Evolutionary conservation across 2,329 filamentous ascomycete genomes (phyloP), one percentile per base, ranked within the genome.

Genomic region (Beauveria sp.): DNA sequence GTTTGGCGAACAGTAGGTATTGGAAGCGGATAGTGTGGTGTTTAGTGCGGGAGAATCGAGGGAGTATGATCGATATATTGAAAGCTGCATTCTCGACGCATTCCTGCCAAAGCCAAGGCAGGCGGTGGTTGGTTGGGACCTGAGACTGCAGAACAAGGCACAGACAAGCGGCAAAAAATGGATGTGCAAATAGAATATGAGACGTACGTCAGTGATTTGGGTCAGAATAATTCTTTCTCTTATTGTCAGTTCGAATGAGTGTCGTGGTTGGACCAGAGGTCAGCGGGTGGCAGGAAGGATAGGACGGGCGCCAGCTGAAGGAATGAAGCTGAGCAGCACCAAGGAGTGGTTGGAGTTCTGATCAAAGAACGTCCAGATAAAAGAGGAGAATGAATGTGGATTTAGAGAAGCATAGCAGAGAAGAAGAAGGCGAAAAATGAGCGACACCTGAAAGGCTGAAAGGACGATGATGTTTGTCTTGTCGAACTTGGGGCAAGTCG

Each of bases 261-360:
- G 61, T 63, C 57, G 60, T 60, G 42, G 62, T 60, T 49, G 45
- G 52, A 22, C 45, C 24, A 40, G 28, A 60, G 26, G 57, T 56
- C 61, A 38, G 43, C 20, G n/a, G 50, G 61, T 63, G 61, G 54
- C 57, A 62, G 58, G 65, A 74, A 73, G 66, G 73, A 75, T 69
- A 69, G 75, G 76, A 75, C 74, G 73, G 72, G 74, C 69, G 71
- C 67, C 67, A 70, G 69, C 67, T 67, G 64, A 71, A 71, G 68
- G 70, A 70, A 70, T 68, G 69, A 66, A 70, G 67, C 69, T 68
- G 68, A 54, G 63, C 63, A 67, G 70, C 67, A 52, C 72, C 69
- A 66, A 64, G 22, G 66, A 69, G 58, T 53, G 58, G 49, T 53
- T 53, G 58, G 42, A 47, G 58, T 60, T 60, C 58, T 53, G 58